Percentiles rank a stretch among this genome's conserved stretches.
These are phyloP conservation scores for Kwoniella shandongensis DNA, from an alignment of 768 basidiomycete genomes.

Conservation along the genomic window DNA sequence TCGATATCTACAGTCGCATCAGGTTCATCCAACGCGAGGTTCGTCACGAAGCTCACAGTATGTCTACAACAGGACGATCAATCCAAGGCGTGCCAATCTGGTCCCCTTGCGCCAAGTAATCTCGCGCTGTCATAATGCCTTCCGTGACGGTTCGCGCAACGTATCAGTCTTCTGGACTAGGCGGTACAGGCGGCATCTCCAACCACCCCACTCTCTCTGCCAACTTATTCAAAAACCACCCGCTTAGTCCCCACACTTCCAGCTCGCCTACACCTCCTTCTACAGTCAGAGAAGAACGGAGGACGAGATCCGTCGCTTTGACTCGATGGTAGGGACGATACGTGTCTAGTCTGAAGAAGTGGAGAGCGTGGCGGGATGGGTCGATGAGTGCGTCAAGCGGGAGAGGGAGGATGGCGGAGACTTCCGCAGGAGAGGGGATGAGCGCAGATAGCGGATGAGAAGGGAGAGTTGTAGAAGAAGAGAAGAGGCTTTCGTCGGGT, in stretches of 20 bases:
- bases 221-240: conserved; percentile 48
- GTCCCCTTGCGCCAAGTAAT: too few species aligned
- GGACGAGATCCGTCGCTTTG: conserved; percentile 30
- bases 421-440: conserved; percentile 37
- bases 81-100: too few species aligned
- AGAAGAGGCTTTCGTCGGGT: background rate
- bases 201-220: conserved; percentile 35
- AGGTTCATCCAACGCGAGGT: too few species aligned
- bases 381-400: conserved; percentile 30
- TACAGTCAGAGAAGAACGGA: background rate
- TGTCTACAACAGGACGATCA: too few species aligned
- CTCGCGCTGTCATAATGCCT: too few species aligned
- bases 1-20: too few species aligned
- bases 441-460: conserved; percentile 30
- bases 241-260: conserved; percentile 50
- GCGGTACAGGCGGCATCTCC: conserved; percentile 15
- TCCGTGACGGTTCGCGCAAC: too few species aligned
- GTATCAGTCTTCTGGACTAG: conserved; percentile 19
- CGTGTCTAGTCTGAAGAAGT: conserved; percentile 33
- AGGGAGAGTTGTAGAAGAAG: conserved; percentile 15
- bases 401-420: conserved; percentile 39
- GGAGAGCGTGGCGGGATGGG: conserved; percentile 18
- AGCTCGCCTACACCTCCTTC: conserved; percentile 10
- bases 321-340: conserved; percentile 37
- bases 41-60: too few species aligned